Evolutionary conservation across 306 rosid species (phyloP), one percentile per base, ranked within the genome.

Genomic region (Cicer judaicum): DNA sequence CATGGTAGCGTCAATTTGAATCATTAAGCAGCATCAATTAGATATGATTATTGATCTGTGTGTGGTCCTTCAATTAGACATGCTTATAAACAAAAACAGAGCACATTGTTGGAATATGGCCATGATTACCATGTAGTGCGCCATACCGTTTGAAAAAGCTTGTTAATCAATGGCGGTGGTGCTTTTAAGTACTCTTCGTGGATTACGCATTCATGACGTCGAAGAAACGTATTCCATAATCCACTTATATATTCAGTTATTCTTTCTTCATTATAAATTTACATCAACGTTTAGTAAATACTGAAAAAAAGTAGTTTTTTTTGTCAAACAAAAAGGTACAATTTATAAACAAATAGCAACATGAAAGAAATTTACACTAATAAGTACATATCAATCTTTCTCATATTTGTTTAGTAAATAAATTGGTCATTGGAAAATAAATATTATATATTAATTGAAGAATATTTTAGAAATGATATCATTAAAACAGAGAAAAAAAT

Each of bases 121-220:
- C 61, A 90, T 86, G 83, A 90, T 90, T 83, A 78, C 74, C 68
- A 61, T 49, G 79, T 87, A 74, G 72, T 56, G 55, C 69, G 67
- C 64, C 78, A 80, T 49, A 66, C 68, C 83, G 64, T 78, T 80
- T 38, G 75, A 52, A 73, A 86, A 79, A 67, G 80, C 9, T 15
- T 18, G 61, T 38, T 66, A 75, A 81, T 76, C 12, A 34, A 60
- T 78, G 84, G 90, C 76, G 61, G 72, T 85, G 61, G 72, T 85
- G 76, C 87, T 81, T 83, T 85, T 79, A 48, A 79, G 73, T 77
- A 70, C 79, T 84, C 68, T 66, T 79, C 78, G 87, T 81, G 87
- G 77, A 69, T 73, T 56, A 72, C 1, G 74, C 86, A 66, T 79
- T 84, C 24, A 86, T 89, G 75, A 76, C 86, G 85, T 84, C 82